Base-by-base conservation (phyloP, 2,329 filamentous ascomycete species). In the Aureobasidium sp. region DNA sequence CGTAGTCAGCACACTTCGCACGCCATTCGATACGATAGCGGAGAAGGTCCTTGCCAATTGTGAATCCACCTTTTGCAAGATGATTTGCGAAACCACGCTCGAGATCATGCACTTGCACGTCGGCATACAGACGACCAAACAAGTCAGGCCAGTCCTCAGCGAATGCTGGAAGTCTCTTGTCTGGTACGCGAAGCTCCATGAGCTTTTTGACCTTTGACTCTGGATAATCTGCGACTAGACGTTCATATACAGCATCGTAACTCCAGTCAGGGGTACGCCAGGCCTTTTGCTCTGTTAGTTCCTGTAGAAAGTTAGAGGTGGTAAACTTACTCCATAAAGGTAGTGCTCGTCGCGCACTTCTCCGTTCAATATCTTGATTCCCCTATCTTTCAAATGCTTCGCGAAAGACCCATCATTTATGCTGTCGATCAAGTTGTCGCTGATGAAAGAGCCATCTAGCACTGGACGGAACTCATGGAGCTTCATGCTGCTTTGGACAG, bases 1-100 rank as follows among this genome's bases (percentile, higher is more conserved):
- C 65, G 6, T 67, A 64, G 50, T 80, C 77, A 3, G 78, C 76
- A 63, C 79, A 81, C 48, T 75, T 70, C 6, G 79, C 76, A 5
- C 81, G 76, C 75, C 78, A 83, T 55, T 84, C 79, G 62, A 84
- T 78, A 1, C 82, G 75, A 65, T 85, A 84, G 2, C 82, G 72
- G 47, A 79, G 73, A 0, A 84, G 65, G 6, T 82, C 71, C 53
- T 75, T 70, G 5, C 75, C 78, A 0, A 77, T 75, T 34, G 67
- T 59, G 17, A 74, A 64, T 0, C 77, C 78, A 3, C 73, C 74
- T 17, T 70, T 67, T 0, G 74, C 74, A 1, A 85, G 72, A 0
- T 75, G 74, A 39, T 77, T 70, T 5, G 79, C 72, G 62, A 84
- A 77, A 0, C 82, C 82, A 7, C 82, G 77, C 68, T 82, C 76